These are phyloP conservation scores for Nitzschia palea DNA, from an alignment of 108 stramenopile genomes.

Conservation along the genomic window DNA sequence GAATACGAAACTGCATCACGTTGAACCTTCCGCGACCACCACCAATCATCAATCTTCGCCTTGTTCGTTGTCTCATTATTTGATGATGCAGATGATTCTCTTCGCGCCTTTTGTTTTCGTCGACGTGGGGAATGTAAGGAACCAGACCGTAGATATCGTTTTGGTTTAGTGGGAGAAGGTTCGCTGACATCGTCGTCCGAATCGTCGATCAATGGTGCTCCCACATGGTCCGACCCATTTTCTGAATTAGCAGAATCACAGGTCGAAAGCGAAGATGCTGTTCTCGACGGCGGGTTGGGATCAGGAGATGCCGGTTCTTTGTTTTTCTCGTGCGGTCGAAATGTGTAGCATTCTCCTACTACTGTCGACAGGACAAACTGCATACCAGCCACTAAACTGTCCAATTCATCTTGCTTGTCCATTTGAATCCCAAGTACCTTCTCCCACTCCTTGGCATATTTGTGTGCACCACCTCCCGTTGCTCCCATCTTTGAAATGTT, in stretches of 20 bases:
- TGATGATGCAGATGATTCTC: background rate
- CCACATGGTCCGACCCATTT: background rate
- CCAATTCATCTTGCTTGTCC: conserved; percentile 94
- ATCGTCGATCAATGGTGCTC: conserved; percentile 1
- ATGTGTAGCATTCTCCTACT: conserved; percentile 96
- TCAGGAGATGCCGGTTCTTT: background rate
- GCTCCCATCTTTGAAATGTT: conserved; percentile 78
- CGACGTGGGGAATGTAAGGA: background rate
- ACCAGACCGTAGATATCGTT: background rate
- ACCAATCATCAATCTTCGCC: conserved; percentile 63
- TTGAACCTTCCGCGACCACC: conserved; percentile 89
- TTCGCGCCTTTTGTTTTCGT: background rate
- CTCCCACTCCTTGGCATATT: conserved; percentile 89
- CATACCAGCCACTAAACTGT: conserved; percentile 95
- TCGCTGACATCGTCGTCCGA: background rate
- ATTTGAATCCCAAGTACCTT: conserved; percentile 86
- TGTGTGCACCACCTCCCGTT: conserved; percentile 98
- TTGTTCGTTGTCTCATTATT: background rate
- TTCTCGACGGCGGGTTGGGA: background rate
- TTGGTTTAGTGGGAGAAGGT: background rate
- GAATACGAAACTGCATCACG: conserved; percentile 70
- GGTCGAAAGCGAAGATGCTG: background rate
- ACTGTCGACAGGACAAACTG: conserved; percentile 92
- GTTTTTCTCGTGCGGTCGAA: conserved; percentile 63
- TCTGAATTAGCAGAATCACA: background rate